Conservation (phyloP, 257 asterid species). For the Gentiana macrophylla region DNA sequence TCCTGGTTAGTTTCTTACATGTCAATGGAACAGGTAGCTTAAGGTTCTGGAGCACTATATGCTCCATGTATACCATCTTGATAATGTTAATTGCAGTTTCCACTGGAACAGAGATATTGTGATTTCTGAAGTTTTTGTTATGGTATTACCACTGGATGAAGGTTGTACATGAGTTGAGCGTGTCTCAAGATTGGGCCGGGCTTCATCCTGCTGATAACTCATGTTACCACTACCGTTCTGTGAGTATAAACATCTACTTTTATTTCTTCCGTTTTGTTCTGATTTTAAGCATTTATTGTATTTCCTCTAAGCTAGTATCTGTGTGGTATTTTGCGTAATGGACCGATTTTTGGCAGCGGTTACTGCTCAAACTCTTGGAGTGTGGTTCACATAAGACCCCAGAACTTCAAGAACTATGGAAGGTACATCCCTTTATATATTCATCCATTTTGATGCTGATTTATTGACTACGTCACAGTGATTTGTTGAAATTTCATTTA, state of each 20-base stretch:
- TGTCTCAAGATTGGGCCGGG: constrained; percentile 67
- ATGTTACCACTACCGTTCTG: constrained; percentile 88
- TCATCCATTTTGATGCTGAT: too few relatives aligned
- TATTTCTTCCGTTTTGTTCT: not conserved
- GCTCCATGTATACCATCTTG: constrained; percentile 1
- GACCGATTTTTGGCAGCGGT: constrained; percentile 34
- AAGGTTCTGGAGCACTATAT: not conserved
- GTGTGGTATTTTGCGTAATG: constrained; percentile 3
- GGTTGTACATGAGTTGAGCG: constrained; percentile 54
- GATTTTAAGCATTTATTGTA: not conserved
- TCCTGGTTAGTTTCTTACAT: constrained; percentile 93
- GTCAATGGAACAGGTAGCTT: constrained; percentile 60
- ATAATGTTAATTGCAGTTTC: not conserved
- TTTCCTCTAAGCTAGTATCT: not conserved
- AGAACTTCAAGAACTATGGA: constrained; percentile 46
- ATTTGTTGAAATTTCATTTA: too few relatives aligned
- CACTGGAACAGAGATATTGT: too few relatives aligned
- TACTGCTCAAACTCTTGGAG: constrained; percentile 53
- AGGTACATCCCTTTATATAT: constrained; percentile 28
- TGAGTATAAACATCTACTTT: constrained; percentile 23
- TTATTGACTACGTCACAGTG: too few relatives aligned
- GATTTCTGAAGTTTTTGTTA: too few relatives aligned
- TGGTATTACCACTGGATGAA: constrained; percentile 12
- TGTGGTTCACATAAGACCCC: constrained; percentile 17
- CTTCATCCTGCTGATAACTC: constrained; percentile 94